Evolutionary conservation across 1,139 yeast genomes (phyloP), one percentile per base, ranked within the genome.

Genomic region (Candida anutae): DNA sequence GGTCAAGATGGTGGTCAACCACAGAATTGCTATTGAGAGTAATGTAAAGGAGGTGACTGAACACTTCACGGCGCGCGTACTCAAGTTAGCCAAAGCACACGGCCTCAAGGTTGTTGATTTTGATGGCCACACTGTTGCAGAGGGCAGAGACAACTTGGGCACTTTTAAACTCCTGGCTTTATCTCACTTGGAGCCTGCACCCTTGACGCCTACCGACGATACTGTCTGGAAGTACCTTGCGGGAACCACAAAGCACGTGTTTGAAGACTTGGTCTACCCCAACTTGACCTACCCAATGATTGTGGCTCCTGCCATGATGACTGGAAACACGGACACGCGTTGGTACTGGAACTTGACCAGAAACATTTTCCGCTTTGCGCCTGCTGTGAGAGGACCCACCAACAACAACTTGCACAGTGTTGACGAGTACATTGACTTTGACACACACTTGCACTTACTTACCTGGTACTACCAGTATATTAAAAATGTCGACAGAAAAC

Each of bases 261-360:
- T 54, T 31, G 69, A 66, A 36, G 66, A 61, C 26, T 47, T 60
- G 39, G 62, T 61, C 4, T 51, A 47, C 41, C 54, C 61, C 6
- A 52, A 58, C 20, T 32, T 53, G 18, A 47, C 45, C 9, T 48
- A 60, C 23, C 62, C 73, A 15, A 55, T 77, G 18, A 60, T 80
- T 28, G 59, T 74, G 14, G 58, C 87, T 2, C 93, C 94, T 8
- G 60, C 72, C 13, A 47, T 82, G 28, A 71, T 81, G 74, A 67
- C 83, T 5, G 95, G 83, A 18, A 85, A 84, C 53, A 85, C 95
- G 3, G 95, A 85, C 49, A 84, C 95, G 6, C 70, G 73, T 46
- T 70, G 74, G 48, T 84, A 81, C 56, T 82, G 93, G 88, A 54
- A 62, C 28, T 62, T 85, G 46, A 71, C 87, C n/a, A 61, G 63